Conservation (phyloP, 192 early-diverging fungal genomes). For the Backusella parvicylindrica region DNA sequence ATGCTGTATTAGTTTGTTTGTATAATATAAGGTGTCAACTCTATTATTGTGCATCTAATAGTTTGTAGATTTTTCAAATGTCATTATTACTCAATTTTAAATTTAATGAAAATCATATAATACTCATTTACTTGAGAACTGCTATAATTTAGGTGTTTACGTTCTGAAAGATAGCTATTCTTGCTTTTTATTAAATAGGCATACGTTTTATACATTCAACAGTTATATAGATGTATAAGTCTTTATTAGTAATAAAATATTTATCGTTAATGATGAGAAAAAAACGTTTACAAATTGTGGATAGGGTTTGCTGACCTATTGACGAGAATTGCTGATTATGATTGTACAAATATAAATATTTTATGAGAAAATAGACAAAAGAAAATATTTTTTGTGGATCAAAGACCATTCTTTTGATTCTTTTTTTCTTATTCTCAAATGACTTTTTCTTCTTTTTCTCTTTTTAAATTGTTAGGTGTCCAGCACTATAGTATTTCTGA, state of each 20-base stretch:
- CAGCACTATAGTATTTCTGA: slow-evolving; percentile 33
- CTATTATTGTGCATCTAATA: too few relatives aligned
- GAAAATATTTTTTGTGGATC: background rate
- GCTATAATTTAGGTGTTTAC: too few relatives aligned
- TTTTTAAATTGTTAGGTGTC: slow-evolving; percentile 14
- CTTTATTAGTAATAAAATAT: background rate
- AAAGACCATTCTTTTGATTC: background rate
- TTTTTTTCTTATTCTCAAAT: background rate
- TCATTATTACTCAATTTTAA: too few relatives aligned
- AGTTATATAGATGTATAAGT: too few relatives aligned
- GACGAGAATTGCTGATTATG: background rate
- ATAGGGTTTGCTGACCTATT: background rate
- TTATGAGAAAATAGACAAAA: background rate
- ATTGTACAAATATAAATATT: background rate
- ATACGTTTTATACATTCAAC: too few relatives aligned
- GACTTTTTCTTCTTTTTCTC: background rate
- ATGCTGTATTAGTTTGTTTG: too few relatives aligned
- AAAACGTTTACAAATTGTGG: background rate
- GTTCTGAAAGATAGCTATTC: too few relatives aligned
- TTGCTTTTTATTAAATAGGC: too few relatives aligned
- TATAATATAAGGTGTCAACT: too few relatives aligned
- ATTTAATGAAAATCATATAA: too few relatives aligned
- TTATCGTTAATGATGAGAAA: background rate
- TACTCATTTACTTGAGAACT: too few relatives aligned
- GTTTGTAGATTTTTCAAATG: too few relatives aligned